Evolutionary conservation across 2,329 filamentous ascomycete genomes (phyloP).

Genomic region (Hansfordia pulvinata): DNA sequence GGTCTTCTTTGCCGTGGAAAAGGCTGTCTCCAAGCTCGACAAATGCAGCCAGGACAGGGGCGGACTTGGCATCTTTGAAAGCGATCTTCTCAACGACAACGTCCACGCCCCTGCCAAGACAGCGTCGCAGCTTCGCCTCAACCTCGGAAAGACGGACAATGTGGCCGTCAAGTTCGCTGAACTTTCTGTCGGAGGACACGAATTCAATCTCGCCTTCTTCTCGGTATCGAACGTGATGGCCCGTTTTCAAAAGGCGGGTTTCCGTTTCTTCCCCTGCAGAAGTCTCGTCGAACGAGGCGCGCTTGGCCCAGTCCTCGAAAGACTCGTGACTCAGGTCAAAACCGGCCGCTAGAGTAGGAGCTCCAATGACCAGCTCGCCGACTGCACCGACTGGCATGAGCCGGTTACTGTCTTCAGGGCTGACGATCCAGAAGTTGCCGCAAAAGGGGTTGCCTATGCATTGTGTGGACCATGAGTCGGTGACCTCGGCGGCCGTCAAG

Average conservation of each 20-base stretch:
- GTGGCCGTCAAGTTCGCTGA: constrained; percentile 23
- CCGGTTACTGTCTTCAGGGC: constrained; percentile 32
- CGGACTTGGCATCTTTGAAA: constrained; percentile 24
- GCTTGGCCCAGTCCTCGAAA: constrained; percentile 9
- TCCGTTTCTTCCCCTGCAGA: constrained; percentile 11
- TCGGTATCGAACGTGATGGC: constrained; percentile 33
- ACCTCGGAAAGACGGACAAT: constrained; percentile 27
- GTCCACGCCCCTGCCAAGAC: constrained; percentile 30
- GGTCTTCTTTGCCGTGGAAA: constrained; percentile 21
- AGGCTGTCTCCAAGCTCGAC: constrained; percentile 29
- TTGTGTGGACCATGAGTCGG: constrained; percentile 19
- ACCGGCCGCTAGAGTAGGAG: constrained; percentile 30
- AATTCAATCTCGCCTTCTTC: constrained; percentile 34
- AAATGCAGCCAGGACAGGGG: constrained; percentile 30
- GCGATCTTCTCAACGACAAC: constrained; percentile 33
- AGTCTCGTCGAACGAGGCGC: constrained; percentile 7
- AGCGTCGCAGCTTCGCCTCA: constrained; percentile 31
- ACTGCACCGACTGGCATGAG: constrained; percentile 39
- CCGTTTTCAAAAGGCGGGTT: constrained; percentile 28
- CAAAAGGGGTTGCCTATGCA: constrained; percentile 32
- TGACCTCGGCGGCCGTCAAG: constrained; percentile 31
- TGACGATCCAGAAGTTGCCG: constrained; percentile 38
- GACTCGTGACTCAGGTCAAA: constrained; percentile 19
- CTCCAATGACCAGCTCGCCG: constrained; percentile 47
- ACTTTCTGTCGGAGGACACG: constrained; percentile 27